A percentile compares a stretch with the other conserved stretches of the same genome.
These are phyloP conservation scores for Rubus parviflorus DNA, from an alignment of 306 rosid genomes.

Conservation along the genomic window DNA sequence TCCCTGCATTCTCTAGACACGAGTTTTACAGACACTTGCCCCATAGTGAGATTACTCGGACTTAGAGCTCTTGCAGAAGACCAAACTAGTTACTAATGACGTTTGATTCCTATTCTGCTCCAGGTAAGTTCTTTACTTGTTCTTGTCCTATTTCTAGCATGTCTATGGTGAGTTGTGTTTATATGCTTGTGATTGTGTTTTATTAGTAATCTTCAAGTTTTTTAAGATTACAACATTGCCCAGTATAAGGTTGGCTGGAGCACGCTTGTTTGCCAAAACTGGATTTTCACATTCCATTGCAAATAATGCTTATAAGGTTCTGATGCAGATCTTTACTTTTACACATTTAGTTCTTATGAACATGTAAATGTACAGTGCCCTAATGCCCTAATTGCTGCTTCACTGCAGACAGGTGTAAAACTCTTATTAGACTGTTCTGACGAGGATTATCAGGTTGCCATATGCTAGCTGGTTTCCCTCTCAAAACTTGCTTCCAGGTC, in stretches of 20 bases:
- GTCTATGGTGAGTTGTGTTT: too few species aligned
- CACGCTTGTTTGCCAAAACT: slow-evolving; percentile 57
- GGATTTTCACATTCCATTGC: slow-evolving; percentile 60
- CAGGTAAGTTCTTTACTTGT: too few species aligned
- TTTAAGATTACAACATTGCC: slow-evolving; percentile 34
- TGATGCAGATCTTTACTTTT: background rate
- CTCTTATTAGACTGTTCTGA: slow-evolving; percentile 45
- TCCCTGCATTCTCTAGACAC: too few species aligned
- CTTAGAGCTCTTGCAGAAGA: too few species aligned
- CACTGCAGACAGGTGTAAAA: slow-evolving; percentile 59
- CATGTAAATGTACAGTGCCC: background rate
- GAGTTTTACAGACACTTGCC: too few species aligned
- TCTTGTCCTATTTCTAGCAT: too few species aligned
- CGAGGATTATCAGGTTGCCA: slow-evolving; percentile 51
- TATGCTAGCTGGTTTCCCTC: slow-evolving; percentile 74
- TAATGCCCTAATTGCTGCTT: background rate
- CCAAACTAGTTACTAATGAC: accelerated
- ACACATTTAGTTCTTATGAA: background rate
- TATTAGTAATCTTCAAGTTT: too few species aligned
- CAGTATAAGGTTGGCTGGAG: slow-evolving; percentile 56
- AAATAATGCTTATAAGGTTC: slow-evolving; percentile 67
- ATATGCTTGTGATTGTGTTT: too few species aligned
- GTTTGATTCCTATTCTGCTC: too few species aligned
- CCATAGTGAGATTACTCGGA: too few species aligned
- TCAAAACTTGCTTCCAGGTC: slow-evolving; percentile 61